phyloP scores from a whole-genome alignment of 2,329 filamentous ascomycete species.

The Neofusicoccum umdonicola region DNA sequence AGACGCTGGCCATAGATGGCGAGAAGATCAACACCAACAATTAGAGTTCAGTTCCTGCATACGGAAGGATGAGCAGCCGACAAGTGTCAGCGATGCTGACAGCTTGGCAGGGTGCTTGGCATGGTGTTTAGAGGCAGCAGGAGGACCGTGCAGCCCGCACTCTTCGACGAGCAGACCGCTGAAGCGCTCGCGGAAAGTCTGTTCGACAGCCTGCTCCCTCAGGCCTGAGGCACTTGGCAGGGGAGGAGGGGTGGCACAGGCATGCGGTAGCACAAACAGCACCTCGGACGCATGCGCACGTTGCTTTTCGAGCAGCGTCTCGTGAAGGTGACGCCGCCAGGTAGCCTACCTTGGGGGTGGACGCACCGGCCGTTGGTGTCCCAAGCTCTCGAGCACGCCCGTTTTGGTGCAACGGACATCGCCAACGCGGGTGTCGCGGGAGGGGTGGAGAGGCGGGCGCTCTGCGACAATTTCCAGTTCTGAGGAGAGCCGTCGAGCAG shows the following conservation, averaged over 20 bases:
- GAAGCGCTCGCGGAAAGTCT: background rate
- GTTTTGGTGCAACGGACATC: background rate
- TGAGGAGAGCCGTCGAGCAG: background rate
- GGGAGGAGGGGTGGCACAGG: background rate
- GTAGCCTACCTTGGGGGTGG: background rate
- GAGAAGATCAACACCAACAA: background rate
- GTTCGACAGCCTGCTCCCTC: background rate
- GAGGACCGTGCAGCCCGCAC: background rate
- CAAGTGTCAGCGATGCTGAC: constrained; percentile 1
- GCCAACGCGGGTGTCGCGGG: background rate
- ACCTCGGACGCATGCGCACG: background rate
- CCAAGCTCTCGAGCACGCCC: background rate
- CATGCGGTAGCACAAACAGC: background rate
- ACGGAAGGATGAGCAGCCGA: background rate
- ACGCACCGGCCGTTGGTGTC: background rate
- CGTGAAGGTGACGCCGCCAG: background rate
- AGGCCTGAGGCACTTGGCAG: background rate
- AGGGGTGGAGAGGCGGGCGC: background rate
- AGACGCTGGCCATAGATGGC: no score
- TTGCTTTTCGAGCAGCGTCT: background rate
- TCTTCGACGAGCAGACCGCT: background rate
- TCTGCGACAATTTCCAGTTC: background rate
- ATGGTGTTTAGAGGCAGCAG: background rate
- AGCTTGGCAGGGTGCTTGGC: constrained; percentile 5
- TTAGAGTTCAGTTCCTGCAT: background rate